Conservation (phyloP, 192 early-diverging fungal species). For the Coemansia sp. region DNA sequence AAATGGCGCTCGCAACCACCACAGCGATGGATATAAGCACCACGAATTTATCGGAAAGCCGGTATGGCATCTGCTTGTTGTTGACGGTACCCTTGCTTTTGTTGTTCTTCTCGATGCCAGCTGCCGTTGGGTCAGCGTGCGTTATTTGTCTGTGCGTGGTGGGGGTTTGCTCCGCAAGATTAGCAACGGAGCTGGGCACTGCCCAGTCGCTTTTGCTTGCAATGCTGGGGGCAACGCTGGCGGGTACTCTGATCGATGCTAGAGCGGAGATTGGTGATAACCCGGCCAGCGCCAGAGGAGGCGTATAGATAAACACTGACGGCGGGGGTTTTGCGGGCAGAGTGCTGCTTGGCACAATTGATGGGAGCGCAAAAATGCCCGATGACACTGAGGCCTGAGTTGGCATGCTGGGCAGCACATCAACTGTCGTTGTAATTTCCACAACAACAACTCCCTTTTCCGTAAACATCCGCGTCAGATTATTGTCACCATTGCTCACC, state of each 20-base stretch:
- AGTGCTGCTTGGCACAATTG: not conserved
- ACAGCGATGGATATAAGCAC: conserved; percentile 32
- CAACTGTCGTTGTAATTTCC: conserved; percentile 5
- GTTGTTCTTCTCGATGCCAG: not conserved
- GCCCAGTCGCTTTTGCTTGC: not conserved
- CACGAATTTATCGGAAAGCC: conserved; percentile 42
- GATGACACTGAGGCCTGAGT: not conserved
- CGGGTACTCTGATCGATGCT: not conserved
- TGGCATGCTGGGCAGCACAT: not conserved
- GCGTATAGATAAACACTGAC: conserved; percentile 6
- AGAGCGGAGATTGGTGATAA: not conserved
- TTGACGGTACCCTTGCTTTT: conserved; percentile 1
- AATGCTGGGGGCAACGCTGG: not conserved
- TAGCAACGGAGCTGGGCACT: not conserved
- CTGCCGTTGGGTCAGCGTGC: not conserved
- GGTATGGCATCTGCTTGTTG: not conserved
- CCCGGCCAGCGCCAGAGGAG: not conserved
- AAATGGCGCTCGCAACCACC: conserved; percentile 19
- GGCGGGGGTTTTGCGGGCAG: not conserved
- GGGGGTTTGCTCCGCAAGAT: not conserved
- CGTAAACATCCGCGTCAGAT: not conserved
- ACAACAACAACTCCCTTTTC: conserved; percentile 6
- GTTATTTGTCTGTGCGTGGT: not conserved
- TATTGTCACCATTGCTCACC: not conserved
- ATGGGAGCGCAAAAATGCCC: not conserved